These are phyloP conservation scores for Candida ficus DNA, from an alignment of 805 yeast genomes.

Conservation along the genomic window DNA sequence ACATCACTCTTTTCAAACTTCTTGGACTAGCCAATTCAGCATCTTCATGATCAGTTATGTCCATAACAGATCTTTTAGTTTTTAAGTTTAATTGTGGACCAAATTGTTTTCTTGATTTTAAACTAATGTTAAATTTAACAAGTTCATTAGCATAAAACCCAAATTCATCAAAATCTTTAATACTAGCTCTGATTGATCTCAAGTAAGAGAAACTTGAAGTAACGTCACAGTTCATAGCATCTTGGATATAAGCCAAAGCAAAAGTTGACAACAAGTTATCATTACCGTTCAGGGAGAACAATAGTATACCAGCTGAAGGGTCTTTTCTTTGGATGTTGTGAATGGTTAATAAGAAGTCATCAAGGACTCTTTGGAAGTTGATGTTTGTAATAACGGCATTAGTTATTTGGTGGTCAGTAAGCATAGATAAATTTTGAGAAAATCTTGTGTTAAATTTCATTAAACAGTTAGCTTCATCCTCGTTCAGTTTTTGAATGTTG, in stretches of 20 bases:
- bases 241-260: slow-evolving; percentile 20
- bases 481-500: slow-evolving; percentile 24
- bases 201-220: slow-evolving; percentile 19
- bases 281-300: slow-evolving; percentile 26
- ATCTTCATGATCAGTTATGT: slow-evolving; percentile 22
- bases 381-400: slow-evolving; percentile 23
- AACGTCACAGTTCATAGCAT: slow-evolving; percentile 22
- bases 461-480: slow-evolving; percentile 22
- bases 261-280: slow-evolving; percentile 23
- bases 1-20: slow-evolving; percentile 19
- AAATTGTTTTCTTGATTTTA: slow-evolving; percentile 20
- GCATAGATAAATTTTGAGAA: slow-evolving; percentile 14
- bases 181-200: slow-evolving; percentile 24
- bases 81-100: slow-evolving; percentile 10
- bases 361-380: slow-evolving; percentile 21
- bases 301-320: slow-evolving; percentile 22
- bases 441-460: slow-evolving; percentile 25
- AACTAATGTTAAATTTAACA: slow-evolving; percentile 16
- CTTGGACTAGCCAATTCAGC: slow-evolving; percentile 22
- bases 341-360: slow-evolving; percentile 18
- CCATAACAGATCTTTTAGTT: slow-evolving; percentile 22
- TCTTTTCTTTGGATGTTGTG: slow-evolving; percentile 19
- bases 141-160: slow-evolving; percentile 22
- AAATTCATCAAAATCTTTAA: slow-evolving; percentile 19
- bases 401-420: slow-evolving; percentile 19